Base-by-base conservation (phyloP, 2,329 filamentous ascomycete genomes). In the Blastomyces gilchristii region DNA sequence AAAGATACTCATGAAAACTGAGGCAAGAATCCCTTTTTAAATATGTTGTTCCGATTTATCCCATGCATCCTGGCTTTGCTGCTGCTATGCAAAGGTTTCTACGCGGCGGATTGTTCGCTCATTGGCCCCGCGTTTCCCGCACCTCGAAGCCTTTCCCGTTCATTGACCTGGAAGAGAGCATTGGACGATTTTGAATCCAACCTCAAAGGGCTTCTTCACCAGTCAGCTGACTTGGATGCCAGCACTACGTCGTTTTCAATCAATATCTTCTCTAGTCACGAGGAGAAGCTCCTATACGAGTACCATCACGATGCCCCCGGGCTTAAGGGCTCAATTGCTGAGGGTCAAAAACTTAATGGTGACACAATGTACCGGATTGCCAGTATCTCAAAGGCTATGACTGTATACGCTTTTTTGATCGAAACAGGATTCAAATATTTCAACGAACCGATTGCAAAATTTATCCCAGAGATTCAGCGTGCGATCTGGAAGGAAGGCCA, bases 321-420 rank as follows among this genome's bases (percentile, higher is more conserved):
- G 3, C 59, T 66, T 16, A 70, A 71, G 2, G 71, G 73, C 7
- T 61, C 60, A 41, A 45, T 64, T 16, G 45, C 61, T 18, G 22
- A 54, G 31, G 59, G 45, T 3, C 63, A 66, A 25, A 56, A 65
- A 59, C 68, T 76, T 5, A 65, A 71, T 45, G 53, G 63, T 5
- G 66, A 79, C 59, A 76, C 70, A 0, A 69, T 77, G 25, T 82
- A 76, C 66, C 70, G 74, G 2, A 68, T 78, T 3, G 76, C 72
- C 16, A 81, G 79, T 65, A 68, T 81, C 12, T 78, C 78, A 11
- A 81, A 82, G 67, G 67, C 80, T 7, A 74, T 79, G 64, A 78
- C 75, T 2, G 72, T 80, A 2, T 78, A 76, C 61, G 73, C 73
- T 6, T 77, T 76, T 64, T 70, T 81, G 22, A 70, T 72, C 16